These are phyloP conservation scores for Colletotrichum caudatum DNA, from an alignment of 2,329 filamentous ascomycete species.

Conservation along the genomic window DNA sequence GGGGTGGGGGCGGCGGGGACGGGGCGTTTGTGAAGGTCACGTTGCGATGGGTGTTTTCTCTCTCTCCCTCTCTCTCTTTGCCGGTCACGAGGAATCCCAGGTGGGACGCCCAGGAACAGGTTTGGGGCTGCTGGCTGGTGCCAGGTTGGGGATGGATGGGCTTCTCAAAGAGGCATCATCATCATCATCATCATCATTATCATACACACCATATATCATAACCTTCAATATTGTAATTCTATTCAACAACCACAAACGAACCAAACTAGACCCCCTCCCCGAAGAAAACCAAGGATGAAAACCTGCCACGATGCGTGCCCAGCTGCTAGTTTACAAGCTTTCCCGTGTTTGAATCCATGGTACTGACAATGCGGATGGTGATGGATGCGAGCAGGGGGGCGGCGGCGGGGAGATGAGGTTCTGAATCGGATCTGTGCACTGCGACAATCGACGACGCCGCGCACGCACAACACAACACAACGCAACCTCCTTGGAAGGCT, in stretches of 20 bases:
- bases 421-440: neutral
- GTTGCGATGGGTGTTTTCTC: neutral
- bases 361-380: neutral
- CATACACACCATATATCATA: conserved; percentile 10
- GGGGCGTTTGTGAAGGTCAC: neutral
- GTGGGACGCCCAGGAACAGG: neutral
- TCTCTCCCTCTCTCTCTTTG: neutral
- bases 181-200: neutral
- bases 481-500: neutral
- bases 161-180: neutral
- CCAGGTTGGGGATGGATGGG: neutral
- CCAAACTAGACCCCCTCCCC: neutral
- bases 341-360: neutral
- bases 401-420: neutral
- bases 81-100: conserved; percentile 8
- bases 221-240: conserved; percentile 39
- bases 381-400: conserved; percentile 7
- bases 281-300: neutral
- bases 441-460: neutral
- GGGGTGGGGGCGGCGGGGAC: neutral
- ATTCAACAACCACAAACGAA: conserved; percentile 6
- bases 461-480: too few relatives aligned
- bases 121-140: conserved; percentile 4
- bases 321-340: neutral
- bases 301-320: conserved; percentile 6